Base-by-base conservation (phyloP, 768 basidiomycete species). In the Gloeostereum incarnatum region DNA sequence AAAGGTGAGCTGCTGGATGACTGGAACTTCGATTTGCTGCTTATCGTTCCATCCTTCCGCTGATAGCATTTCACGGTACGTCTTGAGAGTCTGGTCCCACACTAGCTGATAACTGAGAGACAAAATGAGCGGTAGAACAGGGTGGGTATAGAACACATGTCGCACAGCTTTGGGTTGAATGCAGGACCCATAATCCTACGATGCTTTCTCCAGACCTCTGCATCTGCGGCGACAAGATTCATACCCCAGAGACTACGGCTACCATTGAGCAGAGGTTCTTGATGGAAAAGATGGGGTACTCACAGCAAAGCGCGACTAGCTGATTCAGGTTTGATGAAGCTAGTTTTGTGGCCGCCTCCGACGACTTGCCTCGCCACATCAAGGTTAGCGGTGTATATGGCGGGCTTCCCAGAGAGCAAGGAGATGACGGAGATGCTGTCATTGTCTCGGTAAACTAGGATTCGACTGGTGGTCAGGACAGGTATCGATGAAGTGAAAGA, bases 361-460 rank as follows among this genome's bases (percentile, higher is more conserved):
- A 55, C 49, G 13, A 71, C 58, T 49, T 72, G 71, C 5, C 68
- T 59, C 8, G 58, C 63, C 4, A 72, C 61, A 29, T 72, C 67
- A 16, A 73, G 41, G 40, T 69, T 72, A 11, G 63, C 57, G 2
- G 67, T 68, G 44, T 62, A 68, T 17, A 71, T 49, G 0, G 49
- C 49, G 1, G 67, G 54, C 4, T 42, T 38, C 0, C 70, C 69
- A 0, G 47, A 41, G 0, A 73, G 17, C 35, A 62, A 64, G 0
- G 67, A 57, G 1, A 68, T 58, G 7, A 69, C 41, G 1, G 67
- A 64, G 7, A 69, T 50, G 19, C 49, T 66, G 27, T 72, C 68
- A 24, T 41, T 58, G n/a, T 52, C 49, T 31, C 56, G 55, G 42
- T 68, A 67, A 3, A 63, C 63, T 67, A 31, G 24, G 11, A 22